phyloP scores from a whole-genome alignment of 208 protist species.

The Wallacemonas sp. region DNA sequence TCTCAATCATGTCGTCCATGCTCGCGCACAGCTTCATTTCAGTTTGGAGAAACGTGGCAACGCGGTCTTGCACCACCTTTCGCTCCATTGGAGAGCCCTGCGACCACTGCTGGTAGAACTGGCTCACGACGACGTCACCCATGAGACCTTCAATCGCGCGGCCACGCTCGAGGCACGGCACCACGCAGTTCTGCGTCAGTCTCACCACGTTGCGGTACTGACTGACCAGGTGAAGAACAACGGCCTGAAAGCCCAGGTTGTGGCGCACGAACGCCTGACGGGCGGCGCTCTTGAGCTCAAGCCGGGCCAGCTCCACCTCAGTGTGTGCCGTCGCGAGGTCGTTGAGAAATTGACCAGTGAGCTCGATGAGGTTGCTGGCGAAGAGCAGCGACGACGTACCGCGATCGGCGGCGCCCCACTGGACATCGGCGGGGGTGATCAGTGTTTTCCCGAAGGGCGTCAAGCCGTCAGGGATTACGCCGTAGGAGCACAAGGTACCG shows the following conservation, averaged over 20 bases:
- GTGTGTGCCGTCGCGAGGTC: slow-evolving; percentile 19
- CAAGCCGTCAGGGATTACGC: slow-evolving; percentile 23
- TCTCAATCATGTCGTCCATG: slow-evolving; percentile 34
- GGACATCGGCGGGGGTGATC: slow-evolving; percentile 11
- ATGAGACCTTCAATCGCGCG: slow-evolving; percentile 37
- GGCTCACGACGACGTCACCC: slow-evolving; percentile 41
- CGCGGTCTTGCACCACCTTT: slow-evolving; percentile 22
- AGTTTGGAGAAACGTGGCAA: slow-evolving; percentile 26
- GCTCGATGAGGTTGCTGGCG: slow-evolving; percentile 31
- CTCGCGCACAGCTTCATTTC: slow-evolving; percentile 35
- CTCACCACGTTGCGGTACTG: slow-evolving; percentile 23
- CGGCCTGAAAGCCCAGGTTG: slow-evolving; percentile 50
- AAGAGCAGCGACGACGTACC: slow-evolving; percentile 36
- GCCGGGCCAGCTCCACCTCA: slow-evolving; percentile 23
- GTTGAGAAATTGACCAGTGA: slow-evolving; percentile 25
- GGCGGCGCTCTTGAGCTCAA: slow-evolving; percentile 43
- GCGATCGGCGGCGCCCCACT: slow-evolving; percentile 24
- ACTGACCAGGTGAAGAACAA: slow-evolving; percentile 27
- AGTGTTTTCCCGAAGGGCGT: slow-evolving; percentile 13
- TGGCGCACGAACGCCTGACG: slow-evolving; percentile 26
- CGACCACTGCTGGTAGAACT: slow-evolving; percentile 34
- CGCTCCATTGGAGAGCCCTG: slow-evolving; percentile 31
- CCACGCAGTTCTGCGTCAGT: slow-evolving; percentile 27
- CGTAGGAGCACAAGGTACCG: slow-evolving; percentile 31
- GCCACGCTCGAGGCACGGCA: slow-evolving; percentile 33